Percentiles rank a stretch among this genome's conserved stretches.
phyloP scores from a whole-genome alignment of 2,329 filamentous ascomycete genomes.

The Pyrenophora tritici-repentis region DNA sequence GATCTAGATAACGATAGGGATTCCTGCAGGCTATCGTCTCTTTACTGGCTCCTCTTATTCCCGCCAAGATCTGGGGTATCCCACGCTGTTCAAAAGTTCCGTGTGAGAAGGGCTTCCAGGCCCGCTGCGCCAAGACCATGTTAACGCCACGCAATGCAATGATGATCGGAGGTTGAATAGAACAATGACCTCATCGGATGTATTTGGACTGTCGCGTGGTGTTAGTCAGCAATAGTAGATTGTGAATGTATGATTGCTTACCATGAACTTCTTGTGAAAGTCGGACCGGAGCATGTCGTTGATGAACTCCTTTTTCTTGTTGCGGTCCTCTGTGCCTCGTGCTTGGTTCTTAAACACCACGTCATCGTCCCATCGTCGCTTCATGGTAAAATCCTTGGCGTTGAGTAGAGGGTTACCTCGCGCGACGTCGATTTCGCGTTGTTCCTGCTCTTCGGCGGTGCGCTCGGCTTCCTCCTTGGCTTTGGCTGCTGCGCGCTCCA shows the following conservation, averaged over 20 bases:
- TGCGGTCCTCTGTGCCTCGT: conserved; percentile 88
- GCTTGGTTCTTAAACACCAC: conserved; percentile 99
- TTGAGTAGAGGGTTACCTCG: conserved; percentile 92
- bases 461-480: conserved; percentile 83
- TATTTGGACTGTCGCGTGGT: conserved; percentile 39
- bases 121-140: conserved; percentile 22
- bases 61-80: conserved; percentile 32
- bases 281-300: conserved; percentile 94
- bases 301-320: conserved; percentile 94
- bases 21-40: conserved; percentile 27
- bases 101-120: conserved; percentile 17
- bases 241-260: conserved; percentile 41
- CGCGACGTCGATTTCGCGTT: conserved; percentile 85
- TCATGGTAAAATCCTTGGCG: conserved; percentile 84
- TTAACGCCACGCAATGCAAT: conserved; percentile 31
- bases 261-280: conserved; percentile 98
- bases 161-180: neutral
- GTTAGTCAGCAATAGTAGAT: conserved; percentile 13
- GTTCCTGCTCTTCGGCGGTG: conserved; percentile 79
- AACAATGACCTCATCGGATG: conserved; percentile 40
- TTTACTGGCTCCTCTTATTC: conserved; percentile 27
- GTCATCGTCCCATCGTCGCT: conserved; percentile 95
- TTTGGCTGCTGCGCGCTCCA: conserved; percentile 78
- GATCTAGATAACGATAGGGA: conserved; percentile 48
- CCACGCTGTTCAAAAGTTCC: conserved; percentile 20